phyloP scores from a whole-genome alignment of 2,329 filamentous ascomycete genomes.

The Cercospora citrullina region DNA sequence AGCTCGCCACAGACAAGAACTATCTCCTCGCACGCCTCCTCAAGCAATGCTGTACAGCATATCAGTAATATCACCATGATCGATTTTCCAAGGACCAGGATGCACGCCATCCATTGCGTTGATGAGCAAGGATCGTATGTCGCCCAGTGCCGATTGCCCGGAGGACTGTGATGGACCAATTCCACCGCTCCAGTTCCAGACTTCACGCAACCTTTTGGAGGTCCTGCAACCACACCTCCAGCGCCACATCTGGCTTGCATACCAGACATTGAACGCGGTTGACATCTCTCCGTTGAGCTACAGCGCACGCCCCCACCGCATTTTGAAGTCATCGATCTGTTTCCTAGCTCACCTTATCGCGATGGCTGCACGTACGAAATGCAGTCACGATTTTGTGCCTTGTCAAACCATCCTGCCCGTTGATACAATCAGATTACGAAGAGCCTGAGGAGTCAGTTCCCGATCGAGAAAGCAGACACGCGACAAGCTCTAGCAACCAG shows the following conservation, averaged over 20 bases:
- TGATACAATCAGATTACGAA: not conserved
- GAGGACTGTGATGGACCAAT: not conserved
- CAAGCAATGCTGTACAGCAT: not conserved
- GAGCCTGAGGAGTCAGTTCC: not conserved
- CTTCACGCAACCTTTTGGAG: not conserved
- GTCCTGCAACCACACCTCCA: not conserved
- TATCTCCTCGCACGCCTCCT: not conserved
- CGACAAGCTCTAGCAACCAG: not conserved
- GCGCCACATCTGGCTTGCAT: not conserved
- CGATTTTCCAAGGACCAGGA: not conserved
- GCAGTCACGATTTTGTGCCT: not conserved
- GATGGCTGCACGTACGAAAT: not conserved
- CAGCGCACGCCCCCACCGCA: not conserved
- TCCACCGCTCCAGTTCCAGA: not conserved
- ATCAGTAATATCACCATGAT: not conserved
- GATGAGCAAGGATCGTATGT: not conserved
- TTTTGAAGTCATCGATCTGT: not conserved
- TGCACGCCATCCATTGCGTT: not conserved
- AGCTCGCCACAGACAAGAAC: not conserved
- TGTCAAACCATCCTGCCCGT: not conserved
- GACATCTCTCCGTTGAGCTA: not conserved
- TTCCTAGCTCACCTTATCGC: not conserved
- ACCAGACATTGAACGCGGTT: not conserved
- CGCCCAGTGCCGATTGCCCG: not conserved
- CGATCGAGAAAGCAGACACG: not conserved